Percentiles rank a stretch among this genome's conserved stretches.
These are phyloP conservation scores for Globisporangium alternatum DNA, from an alignment of 352 stramenopile genomes.

Conservation along the genomic window DNA sequence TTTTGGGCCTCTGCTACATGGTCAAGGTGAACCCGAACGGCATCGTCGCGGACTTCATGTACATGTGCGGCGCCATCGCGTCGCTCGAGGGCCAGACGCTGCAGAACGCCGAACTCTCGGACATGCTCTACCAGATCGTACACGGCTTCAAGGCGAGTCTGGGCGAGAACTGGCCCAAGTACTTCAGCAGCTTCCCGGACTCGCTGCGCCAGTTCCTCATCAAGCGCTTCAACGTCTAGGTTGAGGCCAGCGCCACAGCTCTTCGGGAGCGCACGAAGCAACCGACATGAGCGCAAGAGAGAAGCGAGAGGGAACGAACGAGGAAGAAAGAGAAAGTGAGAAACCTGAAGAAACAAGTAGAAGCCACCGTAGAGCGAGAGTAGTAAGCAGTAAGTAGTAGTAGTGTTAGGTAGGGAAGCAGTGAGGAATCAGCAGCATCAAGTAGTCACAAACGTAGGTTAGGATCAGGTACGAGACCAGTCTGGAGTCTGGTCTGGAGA, in stretches of 20 bases:
- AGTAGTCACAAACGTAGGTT: not conserved
- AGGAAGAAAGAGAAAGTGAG: not conserved
- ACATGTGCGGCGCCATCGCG: slow-evolving; percentile 86
- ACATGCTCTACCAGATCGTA: slow-evolving; percentile 88
- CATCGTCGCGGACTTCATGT: slow-evolving; percentile 88
- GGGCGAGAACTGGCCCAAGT: slow-evolving; percentile 83
- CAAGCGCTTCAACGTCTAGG: slow-evolving; percentile 79
- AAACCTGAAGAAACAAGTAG: not conserved
- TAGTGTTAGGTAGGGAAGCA: not conserved
- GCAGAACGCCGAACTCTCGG: slow-evolving; percentile 71
- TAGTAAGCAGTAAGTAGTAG: slow-evolving; percentile 4
- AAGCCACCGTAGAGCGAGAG: not conserved
- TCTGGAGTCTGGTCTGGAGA: no score
- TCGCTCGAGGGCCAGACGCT: slow-evolving; percentile 82
- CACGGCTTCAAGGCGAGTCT: slow-evolving; percentile 88
- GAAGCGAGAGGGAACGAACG: not conserved
- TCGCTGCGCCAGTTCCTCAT: slow-evolving; percentile 77
- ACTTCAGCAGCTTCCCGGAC: slow-evolving; percentile 84
- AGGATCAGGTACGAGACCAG: not conserved
- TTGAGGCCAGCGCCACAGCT: not conserved
- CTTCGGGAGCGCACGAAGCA: not conserved
- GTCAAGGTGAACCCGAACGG: slow-evolving; percentile 89
- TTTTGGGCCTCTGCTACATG: slow-evolving; percentile 89
- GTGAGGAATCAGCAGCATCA: not conserved
- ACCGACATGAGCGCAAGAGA: not conserved